phyloP scores from a whole-genome alignment of 2,329 filamentous ascomycete genomes.

The Monilinia vaccinii-corymbosi region DNA sequence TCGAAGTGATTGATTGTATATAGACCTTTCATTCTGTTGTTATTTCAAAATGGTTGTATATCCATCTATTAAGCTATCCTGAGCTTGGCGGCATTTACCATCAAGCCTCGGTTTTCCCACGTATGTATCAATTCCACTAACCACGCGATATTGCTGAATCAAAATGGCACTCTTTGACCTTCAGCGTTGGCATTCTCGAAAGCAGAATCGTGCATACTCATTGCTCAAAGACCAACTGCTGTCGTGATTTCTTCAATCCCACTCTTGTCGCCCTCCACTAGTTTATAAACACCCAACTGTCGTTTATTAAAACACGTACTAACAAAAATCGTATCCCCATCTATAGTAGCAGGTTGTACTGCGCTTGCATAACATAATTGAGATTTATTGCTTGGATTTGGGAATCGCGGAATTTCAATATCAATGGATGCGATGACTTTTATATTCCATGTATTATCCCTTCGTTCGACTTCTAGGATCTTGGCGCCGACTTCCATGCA shows the following conservation, averaged over 20 bases:
- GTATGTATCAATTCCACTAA: background rate
- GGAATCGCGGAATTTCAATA: background rate
- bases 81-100: background rate
- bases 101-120: background rate
- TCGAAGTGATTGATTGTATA: too few relatives aligned
- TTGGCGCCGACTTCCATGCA: constrained; percentile 88
- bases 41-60: too few relatives aligned
- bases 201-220: background rate
- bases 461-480: constrained; percentile 43
- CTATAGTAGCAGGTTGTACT: constrained; percentile 37
- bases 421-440: constrained; percentile 36
- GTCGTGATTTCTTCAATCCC: background rate
- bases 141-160: background rate
- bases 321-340: constrained; percentile 38
- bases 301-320: constrained; percentile 74
- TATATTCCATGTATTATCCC: constrained; percentile 46
- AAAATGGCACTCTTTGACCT: background rate
- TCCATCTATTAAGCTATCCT: too few relatives aligned
- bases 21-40: too few relatives aligned
- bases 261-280: background rate
- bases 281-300: constrained; percentile 57
- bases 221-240: background rate
- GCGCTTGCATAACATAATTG: constrained; percentile 93
- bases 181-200: too few relatives aligned
- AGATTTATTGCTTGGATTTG: constrained; percentile 57